phyloP scores from a whole-genome alignment of 208 protist species.

The Strigomonas culicis region DNA sequence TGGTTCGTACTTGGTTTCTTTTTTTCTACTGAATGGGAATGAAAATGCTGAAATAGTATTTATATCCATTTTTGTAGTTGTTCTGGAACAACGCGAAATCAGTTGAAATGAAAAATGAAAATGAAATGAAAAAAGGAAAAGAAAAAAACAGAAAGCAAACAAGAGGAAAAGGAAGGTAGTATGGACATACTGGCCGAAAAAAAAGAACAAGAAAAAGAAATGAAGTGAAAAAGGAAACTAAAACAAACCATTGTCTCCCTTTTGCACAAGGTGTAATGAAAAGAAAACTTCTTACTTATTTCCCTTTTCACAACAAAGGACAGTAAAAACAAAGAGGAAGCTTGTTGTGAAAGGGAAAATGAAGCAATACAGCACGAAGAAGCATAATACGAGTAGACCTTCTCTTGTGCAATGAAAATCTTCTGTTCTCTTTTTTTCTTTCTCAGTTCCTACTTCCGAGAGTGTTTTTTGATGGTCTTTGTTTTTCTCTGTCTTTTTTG shows the following conservation, averaged over 20 bases:
- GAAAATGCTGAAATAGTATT: too few relatives aligned
- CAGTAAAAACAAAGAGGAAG: too few relatives aligned
- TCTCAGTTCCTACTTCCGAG: too few relatives aligned
- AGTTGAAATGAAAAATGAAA: slow-evolving; percentile 10
- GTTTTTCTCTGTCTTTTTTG: slow-evolving; percentile 3
- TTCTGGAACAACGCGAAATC: slow-evolving; percentile 1
- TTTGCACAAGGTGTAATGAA: neutral
- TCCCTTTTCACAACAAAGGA: too few relatives aligned
- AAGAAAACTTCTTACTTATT: too few relatives aligned
- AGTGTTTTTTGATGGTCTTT: slow-evolving; percentile 6
- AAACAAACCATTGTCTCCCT: neutral
- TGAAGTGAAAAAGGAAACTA: neutral
- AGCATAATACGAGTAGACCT: neutral
- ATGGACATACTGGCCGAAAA: neutral
- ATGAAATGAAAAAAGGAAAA: neutral
- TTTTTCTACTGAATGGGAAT: neutral
- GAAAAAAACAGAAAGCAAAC: neutral
- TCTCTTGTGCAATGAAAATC: slow-evolving; percentile 1
- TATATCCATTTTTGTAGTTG: too few relatives aligned
- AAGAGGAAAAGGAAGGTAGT: neutral
- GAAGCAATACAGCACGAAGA: neutral
- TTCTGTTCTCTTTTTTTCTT: slow-evolving; percentile 10
- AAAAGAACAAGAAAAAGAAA: neutral
- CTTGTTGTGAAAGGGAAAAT: slow-evolving; percentile 2
- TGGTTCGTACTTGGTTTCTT: too few relatives aligned